Evolutionary conservation across 768 basidiomycete genomes (phyloP), one percentile per base, ranked within the genome.

Genomic region (Flagelloscypha sp.): DNA sequence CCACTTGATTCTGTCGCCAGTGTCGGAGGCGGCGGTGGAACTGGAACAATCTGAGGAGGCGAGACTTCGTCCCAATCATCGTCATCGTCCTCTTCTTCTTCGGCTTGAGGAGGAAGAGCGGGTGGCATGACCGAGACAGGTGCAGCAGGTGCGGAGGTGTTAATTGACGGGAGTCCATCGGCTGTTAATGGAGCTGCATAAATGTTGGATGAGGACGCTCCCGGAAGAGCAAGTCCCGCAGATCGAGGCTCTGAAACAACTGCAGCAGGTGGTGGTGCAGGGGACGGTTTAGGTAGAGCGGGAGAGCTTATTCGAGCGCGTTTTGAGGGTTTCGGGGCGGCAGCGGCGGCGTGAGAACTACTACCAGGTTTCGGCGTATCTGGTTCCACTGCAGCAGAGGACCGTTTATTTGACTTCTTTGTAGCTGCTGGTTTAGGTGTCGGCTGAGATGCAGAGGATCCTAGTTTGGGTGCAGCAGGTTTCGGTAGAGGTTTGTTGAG

Each of bases 61-160:
- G 45, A 50, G 0, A 74, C 65, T 28, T 61, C 55, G 37, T 76
- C 73, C 76, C 74, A 79, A 12, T 70, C 72, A 13, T 61, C 65
- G 25, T 75, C 76, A 4, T 68, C 57, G 13, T 67, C 65, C 3
- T 62, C 59, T 2, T 54, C 66, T 5, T 46, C 46, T 12, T 51
- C 50, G 5, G 59, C 55, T 33, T 55, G 56, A 10, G 56, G 55
- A 1, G 41, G 33, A 5, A 11, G 38, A 32, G 44, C 27, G 12
- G 47, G 38, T 13, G 48, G 33, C 23, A 44, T 24, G 27, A 49
- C 44, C 48, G 56, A 11, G 43, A 45, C 18, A 21, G 50, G 23
- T 31, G 49, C 33, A 24, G 55, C 43, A 25, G 52, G 45, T 38
- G 23, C 16, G 11, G 40, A 19, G 6, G 22, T 11, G 17, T 37